Percentiles rank a stretch among this genome's conserved stretches.
Conservation (phyloP, 1,284 basidiomycete genomes). For the Sphaerobolus stellatus region DNA sequence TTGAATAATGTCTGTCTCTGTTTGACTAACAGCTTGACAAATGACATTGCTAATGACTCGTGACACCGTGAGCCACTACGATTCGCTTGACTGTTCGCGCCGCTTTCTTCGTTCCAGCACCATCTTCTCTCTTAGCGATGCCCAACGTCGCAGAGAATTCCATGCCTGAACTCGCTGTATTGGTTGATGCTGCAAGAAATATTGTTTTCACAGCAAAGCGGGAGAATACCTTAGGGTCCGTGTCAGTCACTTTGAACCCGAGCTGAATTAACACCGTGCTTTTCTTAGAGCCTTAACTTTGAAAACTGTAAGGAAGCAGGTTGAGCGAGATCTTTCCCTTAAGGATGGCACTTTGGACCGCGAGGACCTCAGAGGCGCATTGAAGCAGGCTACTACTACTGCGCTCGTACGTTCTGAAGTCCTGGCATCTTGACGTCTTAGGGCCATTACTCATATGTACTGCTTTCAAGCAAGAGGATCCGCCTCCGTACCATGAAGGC, state of each 20-base stretch:
- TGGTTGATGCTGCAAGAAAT: slow-evolving; percentile 1
- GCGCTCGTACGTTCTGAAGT: not conserved
- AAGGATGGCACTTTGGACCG: slow-evolving; percentile 39
- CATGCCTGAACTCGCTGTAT: not conserved
- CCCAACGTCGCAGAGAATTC: not conserved
- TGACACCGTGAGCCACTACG: no score
- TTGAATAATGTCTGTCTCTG: no score
- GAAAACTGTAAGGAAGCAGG: slow-evolving; percentile 44
- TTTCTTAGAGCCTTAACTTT: slow-evolving; percentile 47
- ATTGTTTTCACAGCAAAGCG: slow-evolving; percentile 7
- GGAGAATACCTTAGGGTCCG: slow-evolving; percentile 1
- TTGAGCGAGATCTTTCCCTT: slow-evolving; percentile 45
- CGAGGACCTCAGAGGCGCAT: slow-evolving; percentile 42
- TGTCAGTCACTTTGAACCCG: not conserved
- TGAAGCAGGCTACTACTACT: not conserved
- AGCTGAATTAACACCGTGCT: slow-evolving; percentile 28
- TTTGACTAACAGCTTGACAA: no score
- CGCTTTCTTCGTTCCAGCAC: no score
- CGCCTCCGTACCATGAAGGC: no score
- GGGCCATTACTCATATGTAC: no score
- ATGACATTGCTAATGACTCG: no score
- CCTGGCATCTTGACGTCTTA: not conserved
- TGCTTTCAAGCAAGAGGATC: no score
- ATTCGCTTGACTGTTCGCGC: no score
- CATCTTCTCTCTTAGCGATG: no score